Base-by-base conservation (phyloP, 495 filamentous ascomycete species). In the Aspergillus mulundensis region DNA sequence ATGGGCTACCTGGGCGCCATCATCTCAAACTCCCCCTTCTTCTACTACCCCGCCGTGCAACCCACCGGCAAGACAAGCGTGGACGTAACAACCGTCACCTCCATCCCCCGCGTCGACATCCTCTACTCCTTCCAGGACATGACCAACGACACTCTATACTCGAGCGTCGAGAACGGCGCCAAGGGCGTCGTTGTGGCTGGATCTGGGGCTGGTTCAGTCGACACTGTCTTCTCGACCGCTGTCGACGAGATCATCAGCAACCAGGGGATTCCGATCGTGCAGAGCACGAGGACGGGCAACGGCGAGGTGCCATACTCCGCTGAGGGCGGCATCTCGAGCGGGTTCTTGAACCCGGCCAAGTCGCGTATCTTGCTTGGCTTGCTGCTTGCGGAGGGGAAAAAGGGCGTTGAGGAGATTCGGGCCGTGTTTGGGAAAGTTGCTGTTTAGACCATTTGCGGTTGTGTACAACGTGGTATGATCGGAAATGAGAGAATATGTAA, bases 31-130 rank as follows among this genome's bases (percentile, higher is more conserved):
- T 69, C 62, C 43, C 75, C 74, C 0, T 73, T 68, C 56, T 78
- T 78, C 68, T 78, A 68, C 63, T 80, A 68, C 54, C 65, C 62
- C 41, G 63, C 74, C 21, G 63, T 71, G 6, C 49, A 64, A 11
- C 70, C 74, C 2, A 66, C 62, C 5, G 72, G 73, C 0, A 72
- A 71, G 59, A 66, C 64, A 7, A 59, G 62, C 51, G 67, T 76
- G 56, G 58, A 78, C 58, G 54, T 77, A 30, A 23, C 53, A 4
- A 61, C 63, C 20, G 50, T 70, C 38, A 63, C 61, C 8, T 45
- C 54, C 16, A 67, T 79, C 28, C 73, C 75, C 0, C 63, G 74
- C n/a, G 76, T 77, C 34, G 73, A 78, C 47, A 77, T 78, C 50
- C 60, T 70, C 18, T 70, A 67, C 49, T 57, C 65, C 1, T 70